Evolutionary conservation across 441 rosid genomes (phyloP).

Genomic region (Pelargonium citronellum): DNA sequence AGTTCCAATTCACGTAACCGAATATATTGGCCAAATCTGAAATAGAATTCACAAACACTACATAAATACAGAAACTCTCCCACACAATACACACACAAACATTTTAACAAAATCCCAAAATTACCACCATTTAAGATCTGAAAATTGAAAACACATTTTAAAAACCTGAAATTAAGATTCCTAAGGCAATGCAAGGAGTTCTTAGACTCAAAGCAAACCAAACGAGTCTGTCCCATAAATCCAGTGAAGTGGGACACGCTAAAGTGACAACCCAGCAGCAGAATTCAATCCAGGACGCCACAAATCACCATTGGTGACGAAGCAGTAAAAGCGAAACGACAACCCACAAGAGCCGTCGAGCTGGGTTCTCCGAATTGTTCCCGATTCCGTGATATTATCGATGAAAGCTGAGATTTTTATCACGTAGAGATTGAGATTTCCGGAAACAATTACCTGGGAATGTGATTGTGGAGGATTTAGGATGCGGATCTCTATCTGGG

Average conservation of each 20-base stretch:
- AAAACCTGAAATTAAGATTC: neutral
- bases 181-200: slow-evolving; percentile 29
- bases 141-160: neutral
- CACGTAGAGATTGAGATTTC: slow-evolving; percentile 4
- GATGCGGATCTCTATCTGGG: slow-evolving; percentile 7
- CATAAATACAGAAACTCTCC: slow-evolving; percentile 1
- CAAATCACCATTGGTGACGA: slow-evolving; percentile 6
- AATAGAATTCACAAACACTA: slow-evolving; percentile 13
- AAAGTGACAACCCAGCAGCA: slow-evolving; percentile 21
- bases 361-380: slow-evolving; percentile 3
- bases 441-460: slow-evolving; percentile 1
- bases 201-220: slow-evolving; percentile 57
- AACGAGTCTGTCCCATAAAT: slow-evolving; percentile 1
- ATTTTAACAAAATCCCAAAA: neutral
- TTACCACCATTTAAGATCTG: slow-evolving; percentile 12
- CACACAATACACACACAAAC: slow-evolving; percentile 5
- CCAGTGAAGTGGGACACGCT: slow-evolving; percentile 18
- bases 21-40: slow-evolving; percentile 23
- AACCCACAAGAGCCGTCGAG: slow-evolving; percentile 15
- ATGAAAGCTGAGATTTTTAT: neutral
- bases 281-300: neutral
- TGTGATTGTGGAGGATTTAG: neutral
- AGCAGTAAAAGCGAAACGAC: slow-evolving; percentile 19
- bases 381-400: neutral
- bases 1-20: slow-evolving; percentile 17